Conservation (phyloP, 352 stramenopile genomes). For the Albugo candida region DNA sequence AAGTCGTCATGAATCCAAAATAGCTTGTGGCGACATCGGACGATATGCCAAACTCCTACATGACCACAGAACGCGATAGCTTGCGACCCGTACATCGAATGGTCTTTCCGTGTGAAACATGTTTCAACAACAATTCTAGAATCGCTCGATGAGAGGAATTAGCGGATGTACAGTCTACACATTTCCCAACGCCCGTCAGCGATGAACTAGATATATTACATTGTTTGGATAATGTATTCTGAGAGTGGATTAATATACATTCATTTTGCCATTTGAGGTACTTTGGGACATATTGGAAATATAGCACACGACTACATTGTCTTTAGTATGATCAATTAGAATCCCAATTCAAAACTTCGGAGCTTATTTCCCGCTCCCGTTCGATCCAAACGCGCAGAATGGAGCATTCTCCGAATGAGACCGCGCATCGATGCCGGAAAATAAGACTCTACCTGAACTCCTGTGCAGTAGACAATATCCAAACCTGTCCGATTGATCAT, state of each 20-base stretch:
- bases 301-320: slow-evolving; percentile 18
- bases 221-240: too few species aligned
- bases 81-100: slow-evolving; percentile 18
- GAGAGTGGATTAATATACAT: too few species aligned
- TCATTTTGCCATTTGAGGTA: slow-evolving; percentile 71
- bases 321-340: slow-evolving; percentile 12
- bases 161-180: too few species aligned
- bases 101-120: too few species aligned
- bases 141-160: too few species aligned
- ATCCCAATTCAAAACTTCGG: slow-evolving; percentile 38
- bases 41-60: slow-evolving; percentile 70
- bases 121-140: too few species aligned
- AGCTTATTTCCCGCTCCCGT: slow-evolving; percentile 1
- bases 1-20: slow-evolving; percentile 64
- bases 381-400: slow-evolving; percentile 32
- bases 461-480: slow-evolving; percentile 51
- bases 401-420: slow-evolving; percentile 53
- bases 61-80: slow-evolving; percentile 11
- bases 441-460: slow-evolving; percentile 35
- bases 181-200: too few species aligned
- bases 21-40: slow-evolving; percentile 62
- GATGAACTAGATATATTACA: too few species aligned
- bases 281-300: slow-evolving; percentile 33
- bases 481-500: slow-evolving; percentile 65
- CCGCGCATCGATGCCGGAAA: slow-evolving; percentile 27